Conservation (phyloP, 2,329 filamentous ascomycete species). For the Ceratocystis variospora region DNA sequence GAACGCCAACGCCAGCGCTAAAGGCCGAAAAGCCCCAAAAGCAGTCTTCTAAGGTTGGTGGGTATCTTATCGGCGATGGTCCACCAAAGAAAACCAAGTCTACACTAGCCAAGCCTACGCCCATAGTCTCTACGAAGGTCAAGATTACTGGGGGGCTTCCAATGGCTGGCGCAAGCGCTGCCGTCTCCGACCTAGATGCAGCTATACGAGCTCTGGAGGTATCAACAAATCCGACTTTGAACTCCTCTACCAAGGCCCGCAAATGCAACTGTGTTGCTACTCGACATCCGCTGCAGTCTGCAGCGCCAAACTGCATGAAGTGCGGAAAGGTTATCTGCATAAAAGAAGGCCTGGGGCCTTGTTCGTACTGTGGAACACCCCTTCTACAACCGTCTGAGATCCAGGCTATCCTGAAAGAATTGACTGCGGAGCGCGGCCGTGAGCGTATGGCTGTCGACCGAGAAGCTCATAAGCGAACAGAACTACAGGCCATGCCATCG, state of each 20-base stretch:
- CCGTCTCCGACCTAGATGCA: conserved; percentile 56
- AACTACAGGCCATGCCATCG: conserved; percentile 46
- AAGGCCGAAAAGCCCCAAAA: conserved; percentile 38
- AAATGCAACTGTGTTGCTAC: conserved; percentile 81
- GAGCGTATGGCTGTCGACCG: conserved; percentile 78
- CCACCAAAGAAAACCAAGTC: conserved; percentile 33
- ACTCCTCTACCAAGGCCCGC: conserved; percentile 41
- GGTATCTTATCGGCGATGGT: conserved; percentile 68
- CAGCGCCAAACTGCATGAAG: conserved; percentile 79
- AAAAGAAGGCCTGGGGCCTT: conserved; percentile 85
- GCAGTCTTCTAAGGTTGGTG: conserved; percentile 51
- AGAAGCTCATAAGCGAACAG: conserved; percentile 49
- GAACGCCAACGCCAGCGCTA: conserved; percentile 25
- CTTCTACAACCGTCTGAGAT: conserved; percentile 61
- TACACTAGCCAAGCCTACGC: conserved; percentile 40
- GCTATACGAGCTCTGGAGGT: conserved; percentile 82
- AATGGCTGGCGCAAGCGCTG: conserved; percentile 69
- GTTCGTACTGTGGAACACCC: conserved; percentile 72
- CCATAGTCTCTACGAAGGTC: conserved; percentile 42
- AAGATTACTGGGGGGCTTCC: conserved; percentile 62
- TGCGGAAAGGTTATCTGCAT: conserved; percentile 95
- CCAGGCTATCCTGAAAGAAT: conserved; percentile 68
- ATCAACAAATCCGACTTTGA: conserved; percentile 69
- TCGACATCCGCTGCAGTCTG: conserved; percentile 74
- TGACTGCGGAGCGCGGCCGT: conserved; percentile 72